Evolutionary conservation across 2,329 filamentous ascomycete species (phyloP).

Genomic region (Aspergillus phoenicis): DNA sequence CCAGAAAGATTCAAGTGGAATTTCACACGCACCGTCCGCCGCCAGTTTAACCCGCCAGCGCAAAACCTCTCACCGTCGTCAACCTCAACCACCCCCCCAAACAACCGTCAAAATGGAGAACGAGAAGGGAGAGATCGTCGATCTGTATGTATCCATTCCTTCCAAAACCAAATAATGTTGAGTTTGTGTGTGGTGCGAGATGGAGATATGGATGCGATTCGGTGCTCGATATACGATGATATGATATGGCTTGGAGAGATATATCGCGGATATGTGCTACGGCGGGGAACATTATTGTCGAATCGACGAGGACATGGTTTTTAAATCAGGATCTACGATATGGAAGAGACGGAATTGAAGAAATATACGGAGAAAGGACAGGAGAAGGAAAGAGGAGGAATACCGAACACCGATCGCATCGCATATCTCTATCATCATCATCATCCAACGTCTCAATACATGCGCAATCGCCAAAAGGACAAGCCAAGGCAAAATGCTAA

Average conservation of each 20-base stretch:
- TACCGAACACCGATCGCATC: not conserved
- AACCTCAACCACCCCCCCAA: constrained; percentile 40
- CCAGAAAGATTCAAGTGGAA: constrained; percentile 29
- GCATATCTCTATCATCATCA: no score
- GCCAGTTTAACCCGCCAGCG: constrained; percentile 33
- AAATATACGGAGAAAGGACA: not conserved
- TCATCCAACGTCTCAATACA: no score
- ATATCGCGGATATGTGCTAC: no score
- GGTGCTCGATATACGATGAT: not conserved
- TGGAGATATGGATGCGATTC: not conserved
- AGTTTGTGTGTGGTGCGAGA: not conserved
- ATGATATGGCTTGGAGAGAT: no score
- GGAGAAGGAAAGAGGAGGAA: constrained; percentile 6
- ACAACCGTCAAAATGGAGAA: constrained; percentile 85
- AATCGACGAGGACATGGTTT: no score
- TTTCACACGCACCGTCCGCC: constrained; percentile 32
- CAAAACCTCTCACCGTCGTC: constrained; percentile 37
- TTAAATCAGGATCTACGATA: no score
- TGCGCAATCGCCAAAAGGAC: not conserved
- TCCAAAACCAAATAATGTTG: constrained; percentile 12
- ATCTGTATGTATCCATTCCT: constrained; percentile 71
- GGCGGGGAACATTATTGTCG: no score
- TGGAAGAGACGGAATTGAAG: not conserved
- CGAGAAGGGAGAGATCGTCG: constrained; percentile 99
- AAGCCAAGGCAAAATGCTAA: constrained; percentile 15